Base-by-base conservation (phyloP, 768 basidiomycete genomes). In the Chalciporus pseudorubinellus region DNA sequence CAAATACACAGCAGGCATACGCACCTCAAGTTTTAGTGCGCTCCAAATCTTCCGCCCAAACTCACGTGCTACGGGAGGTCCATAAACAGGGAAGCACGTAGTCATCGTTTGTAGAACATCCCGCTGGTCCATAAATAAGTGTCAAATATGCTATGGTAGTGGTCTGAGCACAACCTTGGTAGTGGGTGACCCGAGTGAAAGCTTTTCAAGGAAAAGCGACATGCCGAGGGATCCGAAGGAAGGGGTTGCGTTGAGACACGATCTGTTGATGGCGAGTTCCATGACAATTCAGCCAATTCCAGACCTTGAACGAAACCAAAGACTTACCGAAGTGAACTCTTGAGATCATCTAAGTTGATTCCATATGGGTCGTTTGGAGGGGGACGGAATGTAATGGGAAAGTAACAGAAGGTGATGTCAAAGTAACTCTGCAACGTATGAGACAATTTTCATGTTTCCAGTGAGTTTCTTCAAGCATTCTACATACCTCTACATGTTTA, bases 321-420 rank as follows among this genome's bases (percentile, higher is more conserved):
- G 33, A 58, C 72, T 39, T 60, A 87, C 89, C 84, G 77, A 14
- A 98, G 77, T 2, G 85, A 75, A 46, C 65, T 57, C 60, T 88
- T 87, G 19, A 99, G 78, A 63, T 98, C 90, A 28, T 95, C 91
- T 0, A 89, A 76, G 3, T 86, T 89, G 52, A 99, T 95, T 4
- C 89, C 88, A 66, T 95, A 94, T 16, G 92, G 93, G 64, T 98
- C 94, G 59, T 93, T 86, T 1, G 92, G 88, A 16, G 95, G 92
- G 9, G 95, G 93, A 51, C 89, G 81, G 73, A 97, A 99, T 0
- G 93, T 92, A 50, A 99, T 98, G 0, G 97, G 97, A 72, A 98
- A 99, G 68, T 99, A 99, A 68, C 97, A 98, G 68, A 95, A 98
- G 0, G 87, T 89, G 65, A 98, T 85, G 61, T 98, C 92, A 72